phyloP scores from a whole-genome alignment of 768 basidiomycete genomes.

The Boletus insuetus region DNA sequence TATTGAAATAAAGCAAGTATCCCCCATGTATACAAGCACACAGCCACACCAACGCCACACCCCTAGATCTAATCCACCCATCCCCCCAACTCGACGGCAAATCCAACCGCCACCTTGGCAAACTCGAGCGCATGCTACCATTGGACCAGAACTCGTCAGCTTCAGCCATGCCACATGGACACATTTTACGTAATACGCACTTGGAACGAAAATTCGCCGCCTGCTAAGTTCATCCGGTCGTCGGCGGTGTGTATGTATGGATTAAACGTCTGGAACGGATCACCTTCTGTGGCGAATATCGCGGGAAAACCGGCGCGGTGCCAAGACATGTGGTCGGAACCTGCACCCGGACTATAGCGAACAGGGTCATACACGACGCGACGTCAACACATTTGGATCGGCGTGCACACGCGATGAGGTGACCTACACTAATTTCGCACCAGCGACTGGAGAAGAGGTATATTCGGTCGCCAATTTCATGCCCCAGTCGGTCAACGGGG shows the following conservation, averaged over 20 bases:
- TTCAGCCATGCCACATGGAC: not conserved
- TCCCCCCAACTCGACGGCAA: constrained; percentile 47
- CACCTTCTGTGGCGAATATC: constrained; percentile 42
- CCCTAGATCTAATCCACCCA: constrained; percentile 4
- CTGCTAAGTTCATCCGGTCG: constrained; percentile 21
- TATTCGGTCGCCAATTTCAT: constrained; percentile 35
- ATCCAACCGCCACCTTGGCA: constrained; percentile 56
- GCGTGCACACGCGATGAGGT: too few species aligned
- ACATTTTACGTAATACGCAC: constrained; percentile 1
- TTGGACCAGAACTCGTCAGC: constrained; percentile 9
- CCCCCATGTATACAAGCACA: too few species aligned
- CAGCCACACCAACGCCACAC: too few species aligned
- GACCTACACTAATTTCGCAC: constrained; percentile 32
- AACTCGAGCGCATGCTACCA: constrained; percentile 54
- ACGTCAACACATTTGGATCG: not conserved
- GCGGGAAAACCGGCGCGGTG: constrained; percentile 39
- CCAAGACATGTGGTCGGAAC: constrained; percentile 48
- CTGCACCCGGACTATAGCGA: constrained; percentile 30
- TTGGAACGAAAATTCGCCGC: constrained; percentile 44
- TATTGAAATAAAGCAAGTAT: too few species aligned
- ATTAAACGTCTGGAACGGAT: constrained; percentile 39
- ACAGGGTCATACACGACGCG: not conserved
- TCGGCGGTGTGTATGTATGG: constrained; percentile 38
- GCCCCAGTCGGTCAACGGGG: constrained; percentile 42
- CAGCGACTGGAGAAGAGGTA: constrained; percentile 10